Conservation (phyloP, 108 stramenopile genomes). For the Tribonema minus region DNA sequence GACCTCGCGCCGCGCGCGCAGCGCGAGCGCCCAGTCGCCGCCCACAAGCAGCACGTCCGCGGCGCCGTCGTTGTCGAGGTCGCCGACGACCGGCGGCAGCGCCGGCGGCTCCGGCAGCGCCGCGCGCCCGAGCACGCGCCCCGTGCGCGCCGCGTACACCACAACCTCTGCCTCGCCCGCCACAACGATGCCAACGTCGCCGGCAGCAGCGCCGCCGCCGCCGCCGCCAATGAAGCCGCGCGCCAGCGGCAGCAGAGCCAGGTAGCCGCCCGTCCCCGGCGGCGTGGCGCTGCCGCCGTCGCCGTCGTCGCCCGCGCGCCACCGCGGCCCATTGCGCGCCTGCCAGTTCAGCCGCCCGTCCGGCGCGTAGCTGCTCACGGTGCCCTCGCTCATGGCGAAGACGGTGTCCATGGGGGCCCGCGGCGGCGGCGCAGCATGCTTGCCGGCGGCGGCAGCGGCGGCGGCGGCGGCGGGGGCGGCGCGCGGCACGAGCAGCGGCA, state of each 20-base stretch:
- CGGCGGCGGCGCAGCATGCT: too few species aligned
- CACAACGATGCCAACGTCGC: neutral
- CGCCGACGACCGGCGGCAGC: conserved; percentile 12
- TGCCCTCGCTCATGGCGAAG: conserved; percentile 28
- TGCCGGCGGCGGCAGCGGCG: too few species aligned
- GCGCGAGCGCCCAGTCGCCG: neutral
- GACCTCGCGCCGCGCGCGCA: too few species aligned
- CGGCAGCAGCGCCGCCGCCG: neutral
- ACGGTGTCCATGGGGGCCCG: conserved; percentile 6
- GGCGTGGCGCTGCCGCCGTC: neutral
- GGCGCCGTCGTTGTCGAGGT: conserved; percentile 27
- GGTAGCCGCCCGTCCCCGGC: neutral
- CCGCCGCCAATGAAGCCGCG: neutral
- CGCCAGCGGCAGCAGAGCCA: neutral
- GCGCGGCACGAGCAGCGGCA: too few species aligned
- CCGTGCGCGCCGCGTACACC: conserved; percentile 2
- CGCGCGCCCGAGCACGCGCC: conserved; percentile 1
- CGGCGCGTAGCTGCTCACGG: conserved; percentile 19
- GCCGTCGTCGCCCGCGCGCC: neutral
- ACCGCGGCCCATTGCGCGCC: conserved; percentile 10
- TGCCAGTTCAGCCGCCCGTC: conserved; percentile 33
- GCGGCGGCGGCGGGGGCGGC: too few species aligned
- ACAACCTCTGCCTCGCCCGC: neutral
- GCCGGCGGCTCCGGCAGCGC: neutral
- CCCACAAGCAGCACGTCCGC: conserved; percentile 17